A percentile compares a stretch with the other conserved stretches of the same genome.
phyloP scores from a whole-genome alignment of 2,329 filamentous ascomycete genomes.

The Cryphonectria radicalis region DNA sequence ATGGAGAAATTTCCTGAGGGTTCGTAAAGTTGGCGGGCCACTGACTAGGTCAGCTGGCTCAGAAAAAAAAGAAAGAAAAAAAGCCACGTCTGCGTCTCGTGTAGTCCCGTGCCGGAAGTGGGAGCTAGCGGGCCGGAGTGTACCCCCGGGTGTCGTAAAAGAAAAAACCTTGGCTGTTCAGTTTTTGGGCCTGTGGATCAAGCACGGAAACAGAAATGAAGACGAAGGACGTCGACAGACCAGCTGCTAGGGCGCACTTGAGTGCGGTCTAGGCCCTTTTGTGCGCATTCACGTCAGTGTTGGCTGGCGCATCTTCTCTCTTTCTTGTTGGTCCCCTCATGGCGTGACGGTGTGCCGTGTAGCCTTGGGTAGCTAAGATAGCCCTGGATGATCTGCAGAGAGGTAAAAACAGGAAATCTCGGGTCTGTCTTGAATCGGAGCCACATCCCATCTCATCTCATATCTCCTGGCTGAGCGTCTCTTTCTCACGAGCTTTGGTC shows the following conservation, averaged over 20 bases:
- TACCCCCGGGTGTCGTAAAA: slow-evolving; percentile 2
- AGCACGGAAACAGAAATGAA: not conserved
- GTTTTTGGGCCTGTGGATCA: not conserved
- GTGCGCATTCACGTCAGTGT: not conserved
- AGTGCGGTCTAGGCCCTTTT: not conserved
- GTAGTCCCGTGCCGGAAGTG: slow-evolving; percentile 7
- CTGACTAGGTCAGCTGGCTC: not conserved
- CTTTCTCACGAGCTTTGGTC: not conserved
- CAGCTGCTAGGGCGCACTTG: not conserved
- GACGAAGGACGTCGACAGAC: not conserved
- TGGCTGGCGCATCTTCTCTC: not conserved
- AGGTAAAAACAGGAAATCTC: not conserved
- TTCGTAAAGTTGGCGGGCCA: not conserved
- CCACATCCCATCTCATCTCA: slow-evolving; percentile 10
- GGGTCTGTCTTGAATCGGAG: slow-evolving; percentile 14
- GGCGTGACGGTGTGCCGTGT: not conserved
- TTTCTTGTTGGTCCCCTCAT: not conserved
- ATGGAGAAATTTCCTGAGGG: not conserved
- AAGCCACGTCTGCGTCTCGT: slow-evolving; percentile 5
- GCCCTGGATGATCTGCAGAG: slow-evolving; percentile 1
- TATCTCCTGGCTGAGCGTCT: not conserved
- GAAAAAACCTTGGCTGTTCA: not conserved
- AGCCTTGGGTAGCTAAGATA: not conserved
- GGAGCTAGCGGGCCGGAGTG: slow-evolving; percentile 4
- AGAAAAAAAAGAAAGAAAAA: too few species aligned